These are phyloP conservation scores for Fraxinus angustifolia DNA, from an alignment of 305 asterid species.

Conservation along the genomic window DNA sequence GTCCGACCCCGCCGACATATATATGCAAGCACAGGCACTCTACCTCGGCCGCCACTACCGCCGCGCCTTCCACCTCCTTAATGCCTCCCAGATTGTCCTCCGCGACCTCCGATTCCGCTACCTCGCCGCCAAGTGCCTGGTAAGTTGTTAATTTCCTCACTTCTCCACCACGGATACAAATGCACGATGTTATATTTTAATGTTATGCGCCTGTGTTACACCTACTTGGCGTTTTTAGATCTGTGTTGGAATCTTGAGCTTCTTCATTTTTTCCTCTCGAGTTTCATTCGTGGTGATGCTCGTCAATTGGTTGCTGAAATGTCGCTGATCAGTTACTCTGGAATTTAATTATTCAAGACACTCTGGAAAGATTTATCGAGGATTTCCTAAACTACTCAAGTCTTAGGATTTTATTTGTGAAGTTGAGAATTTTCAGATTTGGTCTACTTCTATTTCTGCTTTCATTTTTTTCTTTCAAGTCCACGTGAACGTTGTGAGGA, in stretches of 20 bases:
- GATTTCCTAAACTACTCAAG: background rate
- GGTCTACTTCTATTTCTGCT: background rate
- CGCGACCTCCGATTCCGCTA: slow-evolving; percentile 93
- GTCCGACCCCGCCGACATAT: slow-evolving; percentile 91
- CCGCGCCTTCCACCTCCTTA: slow-evolving; percentile 92
- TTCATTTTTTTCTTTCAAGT: background rate
- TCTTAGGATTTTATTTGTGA: background rate
- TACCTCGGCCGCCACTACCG: slow-evolving; percentile 93
- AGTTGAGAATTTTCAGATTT: slow-evolving; percentile 2
- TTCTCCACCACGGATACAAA: background rate
- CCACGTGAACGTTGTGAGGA: background rate
- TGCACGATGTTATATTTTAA: background rate
- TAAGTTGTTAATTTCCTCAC: slow-evolving; percentile 20
- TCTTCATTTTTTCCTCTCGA: background rate
- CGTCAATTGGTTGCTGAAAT: slow-evolving; percentile 12
- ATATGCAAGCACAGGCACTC: slow-evolving; percentile 99
- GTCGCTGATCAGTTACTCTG: background rate
- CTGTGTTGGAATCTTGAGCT: background rate
- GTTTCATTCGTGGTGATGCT: slow-evolving; percentile 1
- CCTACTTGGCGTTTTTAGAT: background rate
- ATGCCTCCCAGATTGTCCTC: slow-evolving; percentile 82
- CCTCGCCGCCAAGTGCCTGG: slow-evolving; percentile 96
- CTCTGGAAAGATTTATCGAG: background rate
- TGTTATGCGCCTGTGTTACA: background rate
- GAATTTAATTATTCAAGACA: background rate